Conservation (phyloP, 1,284 basidiomycete species). For the Moniliophthora roreri region DNA sequence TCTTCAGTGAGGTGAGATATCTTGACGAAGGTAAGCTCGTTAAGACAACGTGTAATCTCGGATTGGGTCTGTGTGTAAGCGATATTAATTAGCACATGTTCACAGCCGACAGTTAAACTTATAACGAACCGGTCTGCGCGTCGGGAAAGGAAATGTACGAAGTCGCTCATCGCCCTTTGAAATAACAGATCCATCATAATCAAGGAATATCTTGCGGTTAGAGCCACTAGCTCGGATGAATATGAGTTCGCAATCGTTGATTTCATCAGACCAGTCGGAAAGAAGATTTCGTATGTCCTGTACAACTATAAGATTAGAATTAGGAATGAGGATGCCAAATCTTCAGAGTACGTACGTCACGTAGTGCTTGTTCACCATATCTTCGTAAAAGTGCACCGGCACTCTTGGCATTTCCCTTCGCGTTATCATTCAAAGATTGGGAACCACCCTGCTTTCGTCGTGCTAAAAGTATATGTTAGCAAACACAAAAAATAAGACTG, state of each 20-base stretch:
- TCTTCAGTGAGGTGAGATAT: conserved; percentile 86
- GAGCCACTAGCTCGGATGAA: conserved; percentile 87
- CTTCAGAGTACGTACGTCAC: conserved; percentile 61
- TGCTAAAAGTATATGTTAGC: conserved; percentile 47
- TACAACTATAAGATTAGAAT: conserved; percentile 1
- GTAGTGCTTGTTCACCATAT: conserved; percentile 92
- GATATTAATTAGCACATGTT: neutral
- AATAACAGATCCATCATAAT: conserved; percentile 66
- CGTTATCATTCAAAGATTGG: conserved; percentile 90
- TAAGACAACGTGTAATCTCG: conserved; percentile 85
- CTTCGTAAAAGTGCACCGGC: conserved; percentile 94
- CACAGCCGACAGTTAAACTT: conserved; percentile 8
- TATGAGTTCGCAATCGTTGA: conserved; percentile 79
- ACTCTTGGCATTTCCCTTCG: conserved; percentile 91
- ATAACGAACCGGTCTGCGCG: conserved; percentile 78
- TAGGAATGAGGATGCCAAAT: neutral
- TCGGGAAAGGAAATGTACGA: conserved; percentile 91
- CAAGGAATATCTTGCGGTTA: conserved; percentile 85
- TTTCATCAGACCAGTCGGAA: conserved; percentile 82
- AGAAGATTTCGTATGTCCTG: conserved; percentile 87
- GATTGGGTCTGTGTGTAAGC: conserved; percentile 71
- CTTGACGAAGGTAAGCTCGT: conserved; percentile 87
- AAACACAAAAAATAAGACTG: neutral
- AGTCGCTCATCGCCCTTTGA: conserved; percentile 71
- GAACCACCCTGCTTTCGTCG: conserved; percentile 97